A percentile compares a stretch with the other conserved stretches of the same genome.
phyloP scores from a whole-genome alignment of 1,284 basidiomycete genomes.

The Schizopora paradoxa region DNA sequence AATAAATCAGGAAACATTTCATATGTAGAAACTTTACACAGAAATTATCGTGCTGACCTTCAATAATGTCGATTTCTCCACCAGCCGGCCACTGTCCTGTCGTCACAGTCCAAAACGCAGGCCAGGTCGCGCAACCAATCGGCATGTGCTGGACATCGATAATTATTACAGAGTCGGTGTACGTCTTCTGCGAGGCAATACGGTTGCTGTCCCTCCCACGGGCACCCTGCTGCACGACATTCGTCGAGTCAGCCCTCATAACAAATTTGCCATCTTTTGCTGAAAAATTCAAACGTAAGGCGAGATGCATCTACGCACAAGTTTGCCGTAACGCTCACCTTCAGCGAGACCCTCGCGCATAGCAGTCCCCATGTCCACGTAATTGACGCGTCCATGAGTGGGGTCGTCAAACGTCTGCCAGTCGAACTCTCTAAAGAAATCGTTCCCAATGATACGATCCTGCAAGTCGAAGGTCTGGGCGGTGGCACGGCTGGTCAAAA shows the following conservation, averaged over 20 bases:
- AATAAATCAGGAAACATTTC: background rate
- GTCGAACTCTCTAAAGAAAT: slow-evolving; percentile 23
- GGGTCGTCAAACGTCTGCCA: slow-evolving; percentile 26
- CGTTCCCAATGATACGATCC: slow-evolving; percentile 18
- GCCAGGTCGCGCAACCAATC: slow-evolving; percentile 29
- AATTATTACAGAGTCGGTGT: slow-evolving; percentile 23
- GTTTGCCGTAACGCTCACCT: background rate
- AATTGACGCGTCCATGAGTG: slow-evolving; percentile 26
- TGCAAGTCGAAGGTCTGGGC: slow-evolving; percentile 12
- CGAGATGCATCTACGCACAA: background rate
- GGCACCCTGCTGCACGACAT: slow-evolving; percentile 12
- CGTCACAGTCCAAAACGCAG: slow-evolving; percentile 37
- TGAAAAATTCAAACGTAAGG: background rate
- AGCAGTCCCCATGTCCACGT: slow-evolving; percentile 7
- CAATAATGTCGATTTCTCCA: slow-evolving; percentile 23
- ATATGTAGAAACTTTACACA: background rate
- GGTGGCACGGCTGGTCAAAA: too few relatives aligned
- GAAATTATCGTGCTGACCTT: slow-evolving; percentile 4
- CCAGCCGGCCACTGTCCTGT: slow-evolving; percentile 23
- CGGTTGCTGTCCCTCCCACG: slow-evolving; percentile 24
- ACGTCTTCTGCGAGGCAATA: slow-evolving; percentile 20
- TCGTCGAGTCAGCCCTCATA: slow-evolving; percentile 22
- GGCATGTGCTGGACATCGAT: slow-evolving; percentile 27
- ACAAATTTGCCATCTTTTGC: slow-evolving; percentile 17
- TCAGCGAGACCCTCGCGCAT: slow-evolving; percentile 3